A percentile compares a stretch with the other conserved stretches of the same genome.
phyloP scores from a whole-genome alignment of 768 basidiomycete genomes.

The Pholiota conissans region DNA sequence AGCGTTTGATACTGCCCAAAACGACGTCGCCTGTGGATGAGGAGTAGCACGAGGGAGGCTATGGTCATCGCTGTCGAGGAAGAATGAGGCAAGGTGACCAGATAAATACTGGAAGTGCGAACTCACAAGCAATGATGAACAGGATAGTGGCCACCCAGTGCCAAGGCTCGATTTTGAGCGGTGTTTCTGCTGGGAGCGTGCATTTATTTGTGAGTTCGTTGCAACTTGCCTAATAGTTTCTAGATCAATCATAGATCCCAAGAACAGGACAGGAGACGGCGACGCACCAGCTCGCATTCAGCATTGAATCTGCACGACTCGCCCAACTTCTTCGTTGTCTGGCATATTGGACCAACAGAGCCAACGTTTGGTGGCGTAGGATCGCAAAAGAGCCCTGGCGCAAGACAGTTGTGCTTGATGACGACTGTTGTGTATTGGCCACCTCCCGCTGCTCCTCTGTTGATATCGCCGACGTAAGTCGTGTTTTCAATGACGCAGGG shows the following conservation, averaged over 20 bases:
- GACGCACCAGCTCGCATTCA: constrained; percentile 48
- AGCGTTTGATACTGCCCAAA: constrained; percentile 37
- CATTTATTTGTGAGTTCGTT: constrained; percentile 5
- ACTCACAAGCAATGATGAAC: constrained; percentile 40
- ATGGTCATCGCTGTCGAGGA: constrained; percentile 33
- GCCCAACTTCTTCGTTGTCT: constrained; percentile 42
- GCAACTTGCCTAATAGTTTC: not conserved
- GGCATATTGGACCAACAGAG: constrained; percentile 35
- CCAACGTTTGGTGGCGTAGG: constrained; percentile 18
- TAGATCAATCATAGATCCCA: too few relatives aligned
- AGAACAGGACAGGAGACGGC: too few relatives aligned
- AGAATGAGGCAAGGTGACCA: not conserved
- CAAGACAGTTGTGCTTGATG: constrained; percentile 59
- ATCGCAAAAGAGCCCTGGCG: constrained; percentile 56
- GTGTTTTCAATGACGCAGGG: constrained; percentile 42
- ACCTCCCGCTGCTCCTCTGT: constrained; percentile 36
- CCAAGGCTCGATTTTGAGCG: constrained; percentile 40
- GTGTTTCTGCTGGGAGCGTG: constrained; percentile 23
- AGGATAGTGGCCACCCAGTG: constrained; percentile 39
- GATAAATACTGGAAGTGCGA: not conserved
- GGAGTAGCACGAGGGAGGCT: constrained; percentile 34
- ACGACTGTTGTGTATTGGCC: constrained; percentile 47
- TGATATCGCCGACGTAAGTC: constrained; percentile 38
- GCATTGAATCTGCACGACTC: constrained; percentile 48
- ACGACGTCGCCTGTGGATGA: constrained; percentile 43